Evolutionary conservation across 257 asterid species (phyloP), one percentile per base, ranked within the genome.

Genomic region (Jasminum sambac): DNA sequence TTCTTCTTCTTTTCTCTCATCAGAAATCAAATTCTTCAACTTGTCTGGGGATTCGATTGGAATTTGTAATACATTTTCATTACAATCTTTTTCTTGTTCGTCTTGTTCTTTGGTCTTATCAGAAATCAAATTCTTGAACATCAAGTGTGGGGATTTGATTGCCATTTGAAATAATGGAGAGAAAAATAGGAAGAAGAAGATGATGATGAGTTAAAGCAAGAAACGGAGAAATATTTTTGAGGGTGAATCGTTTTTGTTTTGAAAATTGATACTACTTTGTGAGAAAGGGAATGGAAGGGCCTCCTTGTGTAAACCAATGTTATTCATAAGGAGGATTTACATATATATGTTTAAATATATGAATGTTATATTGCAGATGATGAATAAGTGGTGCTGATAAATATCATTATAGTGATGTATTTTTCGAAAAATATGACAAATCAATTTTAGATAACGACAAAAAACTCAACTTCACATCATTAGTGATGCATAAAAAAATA

Each of bases 161-260:
- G 84, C 61, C 86, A 81, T 80, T 68, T 69, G 26, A 10, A 50
- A 42, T 42, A 5, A 3, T 42, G 48, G 8, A 39, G 11, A 39
- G 8, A 39, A 6, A n/a, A n/a, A n/a, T n/a, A n/a, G n/a, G 11
- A 39, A 4, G 43, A 10, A 5, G 43, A 39, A 1, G 13, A 42
- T 42, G 13, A 10, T 10, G 13, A 11, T 24, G 3, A 0, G 59
- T 13, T 19, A 13, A 13, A 5, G 55, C 21, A 14, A 3, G 21
- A 8, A 44, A 17, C 10, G n/a, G 55, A 46, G 57, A 21, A 13
- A n/a, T n/a, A 14, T 46, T 9, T 46, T 46, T n/a, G 57, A 8
- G 23, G 57, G 21, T 46, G 36, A 30, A 30, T 30, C 36, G 36
- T 30, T 30, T 30, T 4, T n/a, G n/a, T n/a, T n/a, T 30, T 4